Conservation (phyloP, 2,329 filamentous ascomycete species). For the Neofusicoccum parvum region DNA sequence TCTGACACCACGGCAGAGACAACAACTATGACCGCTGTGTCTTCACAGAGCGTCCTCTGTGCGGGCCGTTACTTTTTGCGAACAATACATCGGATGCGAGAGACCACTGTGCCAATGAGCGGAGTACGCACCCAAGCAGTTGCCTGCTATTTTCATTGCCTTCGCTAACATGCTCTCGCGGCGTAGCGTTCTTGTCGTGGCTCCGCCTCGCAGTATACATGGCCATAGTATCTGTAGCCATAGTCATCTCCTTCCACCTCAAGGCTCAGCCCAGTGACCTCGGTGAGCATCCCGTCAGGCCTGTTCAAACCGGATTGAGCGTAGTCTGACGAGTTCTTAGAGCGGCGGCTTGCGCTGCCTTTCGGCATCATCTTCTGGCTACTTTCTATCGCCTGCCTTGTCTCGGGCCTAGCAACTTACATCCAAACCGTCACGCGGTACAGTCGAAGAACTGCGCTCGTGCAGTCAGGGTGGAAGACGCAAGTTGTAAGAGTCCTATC, state of each 20-base stretch:
- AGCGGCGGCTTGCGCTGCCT: conserved; percentile 77
- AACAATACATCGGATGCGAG: conserved; percentile 74
- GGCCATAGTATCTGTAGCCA: conserved; percentile 84
- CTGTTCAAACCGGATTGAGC: no score
- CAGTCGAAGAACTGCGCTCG: conserved; percentile 74
- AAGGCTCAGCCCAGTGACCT: conserved; percentile 66
- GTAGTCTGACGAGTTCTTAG: conserved; percentile 47
- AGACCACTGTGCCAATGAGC: conserved; percentile 78
- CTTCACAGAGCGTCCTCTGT: conserved; percentile 64
- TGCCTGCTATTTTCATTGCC: background rate
- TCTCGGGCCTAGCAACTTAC: conserved; percentile 82
- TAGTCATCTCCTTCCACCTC: conserved; percentile 91
- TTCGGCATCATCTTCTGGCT: conserved; percentile 88
- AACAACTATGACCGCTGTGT: conserved; percentile 47
- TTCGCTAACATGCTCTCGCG: background rate
- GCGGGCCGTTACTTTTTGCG: conserved; percentile 71
- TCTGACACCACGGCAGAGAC: conserved; percentile 31
- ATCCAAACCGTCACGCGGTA: conserved; percentile 82
- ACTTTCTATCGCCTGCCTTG: conserved; percentile 74
- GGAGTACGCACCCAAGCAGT: conserved; percentile 49
- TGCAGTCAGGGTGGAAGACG: conserved; percentile 93
- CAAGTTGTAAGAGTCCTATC: conserved; percentile 63
- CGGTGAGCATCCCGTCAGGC: conserved; percentile 26
- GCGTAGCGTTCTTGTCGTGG: conserved; percentile 77
- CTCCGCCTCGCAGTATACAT: conserved; percentile 88